Evolutionary conservation across 305 asterid species (phyloP).

Genomic region (Fraxinus dipetala): DNA sequence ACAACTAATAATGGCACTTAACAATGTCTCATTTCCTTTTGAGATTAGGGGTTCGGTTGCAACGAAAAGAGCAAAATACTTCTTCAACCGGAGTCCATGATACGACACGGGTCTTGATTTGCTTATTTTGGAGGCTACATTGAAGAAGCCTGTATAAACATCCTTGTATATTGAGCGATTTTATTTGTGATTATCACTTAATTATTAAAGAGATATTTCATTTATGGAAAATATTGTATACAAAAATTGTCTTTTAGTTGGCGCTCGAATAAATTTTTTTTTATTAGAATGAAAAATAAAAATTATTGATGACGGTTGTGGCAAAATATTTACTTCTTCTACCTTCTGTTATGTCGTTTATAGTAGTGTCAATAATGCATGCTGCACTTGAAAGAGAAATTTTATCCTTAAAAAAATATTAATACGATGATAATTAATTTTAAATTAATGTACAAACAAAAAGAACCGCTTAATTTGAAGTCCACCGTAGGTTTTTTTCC

Average conservation of each 20-base stretch:
- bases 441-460: background rate
- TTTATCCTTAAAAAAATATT: background rate
- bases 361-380: background rate
- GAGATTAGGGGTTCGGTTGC: background rate
- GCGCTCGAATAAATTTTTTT: background rate
- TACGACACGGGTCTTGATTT: background rate
- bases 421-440: background rate
- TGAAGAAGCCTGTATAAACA: background rate
- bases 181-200: constrained; percentile 16
- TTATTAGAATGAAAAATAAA: background rate
- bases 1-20: constrained; percentile 29
- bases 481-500: background rate
- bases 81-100: background rate
- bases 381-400: background rate
- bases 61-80: constrained; percentile 8
- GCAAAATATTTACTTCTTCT: background rate
- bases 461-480: background rate
- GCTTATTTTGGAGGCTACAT: constrained; percentile 27
- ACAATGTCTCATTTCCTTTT: constrained; percentile 30
- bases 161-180: background rate
- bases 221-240: background rate
- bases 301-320: background rate
- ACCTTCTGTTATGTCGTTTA: background rate
- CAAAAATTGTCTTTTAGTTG: background rate
- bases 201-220: background rate